Evolutionary conservation across 352 stramenopile genomes (phyloP).

Genomic region (Globisporangium cederbergense): DNA sequence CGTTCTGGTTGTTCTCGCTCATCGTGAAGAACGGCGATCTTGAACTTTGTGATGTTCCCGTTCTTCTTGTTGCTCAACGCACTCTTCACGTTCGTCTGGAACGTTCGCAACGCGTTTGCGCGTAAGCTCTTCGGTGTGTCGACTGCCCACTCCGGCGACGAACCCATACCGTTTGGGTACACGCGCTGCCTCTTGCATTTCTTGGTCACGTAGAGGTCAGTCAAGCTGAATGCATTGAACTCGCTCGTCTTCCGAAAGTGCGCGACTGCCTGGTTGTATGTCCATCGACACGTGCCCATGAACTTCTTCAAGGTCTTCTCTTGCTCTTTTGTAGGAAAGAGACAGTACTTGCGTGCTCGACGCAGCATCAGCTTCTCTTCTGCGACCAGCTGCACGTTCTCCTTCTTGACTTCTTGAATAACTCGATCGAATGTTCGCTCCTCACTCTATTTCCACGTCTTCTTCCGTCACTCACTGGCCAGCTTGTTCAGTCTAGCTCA

Average conservation of each 20-base stretch:
- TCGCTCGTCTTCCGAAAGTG: background rate
- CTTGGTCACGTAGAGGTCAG: too few species aligned
- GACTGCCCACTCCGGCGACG: too few species aligned
- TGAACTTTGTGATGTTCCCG: background rate
- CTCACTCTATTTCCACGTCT: too few species aligned
- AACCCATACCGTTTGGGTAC: background rate
- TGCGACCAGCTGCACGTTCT: background rate
- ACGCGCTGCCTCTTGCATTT: background rate
- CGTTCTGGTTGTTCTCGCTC: too few species aligned
- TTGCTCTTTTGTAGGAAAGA: background rate
- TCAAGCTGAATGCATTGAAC: background rate
- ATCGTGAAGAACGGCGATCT: background rate
- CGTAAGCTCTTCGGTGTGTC: too few species aligned
- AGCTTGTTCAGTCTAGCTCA: too few species aligned
- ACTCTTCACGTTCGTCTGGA: background rate
- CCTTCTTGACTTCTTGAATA: too few species aligned
- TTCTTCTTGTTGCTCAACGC: too few species aligned
- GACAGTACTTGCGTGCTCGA: background rate
- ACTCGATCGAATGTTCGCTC: too few species aligned
- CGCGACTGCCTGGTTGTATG: background rate
- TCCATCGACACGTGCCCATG: background rate
- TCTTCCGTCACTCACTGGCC: too few species aligned
- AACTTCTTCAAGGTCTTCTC: background rate
- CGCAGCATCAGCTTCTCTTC: background rate
- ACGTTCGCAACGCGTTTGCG: too few species aligned